Conservation (phyloP, 768 basidiomycete genomes). For the Austroboletus festivus region DNA sequence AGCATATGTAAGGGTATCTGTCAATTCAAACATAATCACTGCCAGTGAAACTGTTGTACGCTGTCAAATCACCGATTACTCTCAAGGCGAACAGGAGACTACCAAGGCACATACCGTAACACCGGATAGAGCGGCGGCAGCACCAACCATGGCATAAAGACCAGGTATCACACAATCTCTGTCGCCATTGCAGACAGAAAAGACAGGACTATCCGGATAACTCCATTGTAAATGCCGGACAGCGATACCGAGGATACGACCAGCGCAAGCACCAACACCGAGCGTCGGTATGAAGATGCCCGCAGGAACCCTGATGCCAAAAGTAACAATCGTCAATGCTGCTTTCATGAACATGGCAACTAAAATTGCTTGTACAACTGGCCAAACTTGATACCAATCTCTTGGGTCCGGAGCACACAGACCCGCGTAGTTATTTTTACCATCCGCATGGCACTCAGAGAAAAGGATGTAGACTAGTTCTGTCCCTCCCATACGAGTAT, state of each 20-base stretch:
- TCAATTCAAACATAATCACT: slow-evolving; percentile 95
- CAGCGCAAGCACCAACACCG: slow-evolving; percentile 91
- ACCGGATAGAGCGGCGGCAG: slow-evolving; percentile 91
- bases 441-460: slow-evolving; percentile 70
- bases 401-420: slow-evolving; percentile 71
- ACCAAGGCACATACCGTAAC: slow-evolving; percentile 62
- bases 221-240: slow-evolving; percentile 74
- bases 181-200: slow-evolving; percentile 61
- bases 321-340: slow-evolving; percentile 79
- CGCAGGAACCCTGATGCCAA: slow-evolving; percentile 88
- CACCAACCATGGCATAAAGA: slow-evolving; percentile 94
- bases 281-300: slow-evolving; percentile 97
- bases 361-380: slow-evolving; percentile 62
- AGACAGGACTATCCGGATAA: slow-evolving; percentile 59
- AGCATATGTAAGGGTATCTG: slow-evolving; percentile 88
- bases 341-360: slow-evolving; percentile 82
- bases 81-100: neutral
- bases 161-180: slow-evolving; percentile 83
- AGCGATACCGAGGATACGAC: slow-evolving; percentile 77
- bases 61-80: slow-evolving; percentile 34
- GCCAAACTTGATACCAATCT: slow-evolving; percentile 52
- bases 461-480: slow-evolving; percentile 93
- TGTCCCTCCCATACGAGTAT: slow-evolving; percentile 90
- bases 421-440: slow-evolving; percentile 53
- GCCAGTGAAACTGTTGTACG: slow-evolving; percentile 90